Conservation (phyloP, 2,329 filamentous ascomycete genomes). For the Rachicladosporium sp. region DNA sequence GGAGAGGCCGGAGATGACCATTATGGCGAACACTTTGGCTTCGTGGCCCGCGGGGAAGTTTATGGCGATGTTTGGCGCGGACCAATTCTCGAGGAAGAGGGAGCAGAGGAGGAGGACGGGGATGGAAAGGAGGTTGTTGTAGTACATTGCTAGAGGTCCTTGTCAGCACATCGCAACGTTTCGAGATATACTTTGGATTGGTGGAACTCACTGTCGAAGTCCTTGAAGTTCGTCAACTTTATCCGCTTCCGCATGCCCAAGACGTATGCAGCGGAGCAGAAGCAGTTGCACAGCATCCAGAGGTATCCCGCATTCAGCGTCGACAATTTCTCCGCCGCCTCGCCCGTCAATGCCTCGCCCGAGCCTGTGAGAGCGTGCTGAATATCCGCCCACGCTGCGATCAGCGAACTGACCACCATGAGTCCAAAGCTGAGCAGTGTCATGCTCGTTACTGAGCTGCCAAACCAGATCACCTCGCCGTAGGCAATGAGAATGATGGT, state of each 20-base stretch:
- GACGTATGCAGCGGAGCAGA: slow-evolving; percentile 83
- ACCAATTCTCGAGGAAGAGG: slow-evolving; percentile 84
- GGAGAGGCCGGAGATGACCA: slow-evolving; percentile 86
- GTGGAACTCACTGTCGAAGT: slow-evolving; percentile 79
- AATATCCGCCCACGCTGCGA: slow-evolving; percentile 96
- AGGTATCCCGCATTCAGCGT: slow-evolving; percentile 90
- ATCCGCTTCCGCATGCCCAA: slow-evolving; percentile 95
- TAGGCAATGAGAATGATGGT: slow-evolving; percentile 98
- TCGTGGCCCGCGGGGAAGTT: slow-evolving; percentile 68
- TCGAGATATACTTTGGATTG: not conserved
- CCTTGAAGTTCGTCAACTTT: slow-evolving; percentile 99
- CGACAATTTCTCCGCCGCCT: slow-evolving; percentile 59
- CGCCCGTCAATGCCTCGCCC: slow-evolving; percentile 31
- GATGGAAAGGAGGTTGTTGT: slow-evolving; percentile 97
- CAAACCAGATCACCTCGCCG: slow-evolving; percentile 96
- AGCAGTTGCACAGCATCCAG: slow-evolving; percentile 96
- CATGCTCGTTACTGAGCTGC: slow-evolving; percentile 76
- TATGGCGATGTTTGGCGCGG: slow-evolving; percentile 61
- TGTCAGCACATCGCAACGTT: not conserved
- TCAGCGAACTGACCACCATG: slow-evolving; percentile 89
- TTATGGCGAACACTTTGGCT: slow-evolving; percentile 60
- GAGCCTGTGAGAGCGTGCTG: slow-evolving; percentile 59
- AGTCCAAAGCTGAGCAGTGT: slow-evolving; percentile 87
- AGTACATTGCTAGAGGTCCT: slow-evolving; percentile 72
- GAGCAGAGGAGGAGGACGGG: slow-evolving; percentile 77